Base-by-base conservation (phyloP, 805 yeast species). In the Yamadazyma nakazawae region DNA sequence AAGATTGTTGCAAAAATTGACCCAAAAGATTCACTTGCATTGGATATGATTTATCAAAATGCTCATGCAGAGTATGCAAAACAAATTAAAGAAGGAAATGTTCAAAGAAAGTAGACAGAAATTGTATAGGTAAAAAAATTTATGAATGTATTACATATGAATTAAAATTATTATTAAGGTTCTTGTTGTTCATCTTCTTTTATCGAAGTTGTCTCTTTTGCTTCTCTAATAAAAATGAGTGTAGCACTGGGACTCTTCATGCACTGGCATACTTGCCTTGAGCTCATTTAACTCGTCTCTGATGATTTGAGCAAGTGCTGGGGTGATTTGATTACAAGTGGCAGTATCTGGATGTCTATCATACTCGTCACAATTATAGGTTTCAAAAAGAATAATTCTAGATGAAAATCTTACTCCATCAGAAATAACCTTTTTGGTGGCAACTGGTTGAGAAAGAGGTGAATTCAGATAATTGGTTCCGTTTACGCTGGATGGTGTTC, bases 321-420 rank as follows among this genome's bases (percentile, higher is more conserved):
- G 96, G 1, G 96, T 90, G 62, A 90, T 73, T 60, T 85, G 89
- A 64, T 91, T 89, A 67, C 97, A 92, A 2, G 97, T 90, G 2
- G 96, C 96, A 25, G 83, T 74, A 52, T 90, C 97, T 0, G 97
- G 97, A 53, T 84, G 89, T 57, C 99, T 81, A 64, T 92, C 97
- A 64, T 92, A 92, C 54, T 87, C 97, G 16, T 79, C 82, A 32
- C 83, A 82, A 48, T 84, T 78, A 63, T 85, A 89, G 0, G 97
- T 92, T 50, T 89, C 95, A 64, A 83, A 92, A 37, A 94, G 76
- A 7, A 88, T 78, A 47, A 94, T 88, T 55, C 89, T 75, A 1
- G 95, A 83, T 5, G 96, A 85, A 66, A 92, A 92, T 41, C 80
- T 63, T 10, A 84, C 88, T 13, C 65, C 63, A 5, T 53, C 51